Evolutionary conservation across 345 rosid genomes (phyloP), one percentile per base, ranked within the genome.

Genomic region (Turritis glabra): DNA sequence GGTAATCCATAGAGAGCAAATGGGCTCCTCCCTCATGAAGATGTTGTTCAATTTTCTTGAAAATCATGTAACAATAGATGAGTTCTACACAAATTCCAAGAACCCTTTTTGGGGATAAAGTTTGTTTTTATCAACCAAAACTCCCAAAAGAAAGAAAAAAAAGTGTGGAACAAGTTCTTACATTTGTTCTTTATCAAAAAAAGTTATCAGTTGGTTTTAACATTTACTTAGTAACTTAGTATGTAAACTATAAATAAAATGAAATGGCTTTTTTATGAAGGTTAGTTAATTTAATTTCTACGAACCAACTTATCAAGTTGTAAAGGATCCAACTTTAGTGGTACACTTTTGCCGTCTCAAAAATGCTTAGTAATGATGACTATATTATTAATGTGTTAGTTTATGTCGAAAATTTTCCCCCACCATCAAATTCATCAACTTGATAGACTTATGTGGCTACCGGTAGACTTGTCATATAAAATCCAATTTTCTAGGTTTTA

Each of bases 331-430:
- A 48, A 59, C 47, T 71, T 58, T 44, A 72, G 61, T 46, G 57
- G 47, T 48, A 50, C 8, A 3, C 47, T 22, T 57, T 71, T 26
- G 66, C 67, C 19, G 51, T 26, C 67, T 23, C 1, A 4, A 46
- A 32, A 57, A 46, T 47, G 68, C 76, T 26, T 50, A 33, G 75
- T 71, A 71, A 60, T 60, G 75, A 72, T 61, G 76, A 52, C 69
- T 37, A 18, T 50, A 61, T 18, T 22, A 59, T 25, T 61, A 14
- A 14, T 43, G 19, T 44, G 11, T 35, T 60, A 37, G 8, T 48
- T 12, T 60, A 60, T 37, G 8, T 32, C 37, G 10, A 32, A 32
- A 7, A 7, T 32, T 9, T 35, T 3, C 1, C 50, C 14, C 52
- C 27, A 40, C 72, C 23, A 17, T 23, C 59, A 9, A 67, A 9